Percentiles rank a stretch among this genome's conserved stretches.
Conservation (phyloP, 176 grass and related monocot genomes). For the Carex pumila region DNA sequence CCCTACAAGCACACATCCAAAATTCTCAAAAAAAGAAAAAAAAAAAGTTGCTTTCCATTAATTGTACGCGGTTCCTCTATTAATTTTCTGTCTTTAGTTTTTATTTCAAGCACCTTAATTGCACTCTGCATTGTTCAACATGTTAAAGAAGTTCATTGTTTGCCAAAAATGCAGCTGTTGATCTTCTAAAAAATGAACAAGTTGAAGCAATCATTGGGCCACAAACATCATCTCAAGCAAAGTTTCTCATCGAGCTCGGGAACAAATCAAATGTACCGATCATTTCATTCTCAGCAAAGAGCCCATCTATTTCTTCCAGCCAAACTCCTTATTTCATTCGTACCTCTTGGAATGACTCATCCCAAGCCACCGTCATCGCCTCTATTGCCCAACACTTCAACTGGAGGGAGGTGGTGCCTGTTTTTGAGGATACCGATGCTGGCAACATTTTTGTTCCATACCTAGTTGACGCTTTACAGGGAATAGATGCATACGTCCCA, state of each 20-base stretch:
- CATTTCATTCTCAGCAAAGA: constrained; percentile 56
- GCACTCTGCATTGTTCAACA: background rate
- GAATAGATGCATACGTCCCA: constrained; percentile 24
- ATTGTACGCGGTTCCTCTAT: background rate
- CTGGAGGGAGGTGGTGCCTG: constrained; percentile 57
- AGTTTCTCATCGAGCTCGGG: constrained; percentile 58
- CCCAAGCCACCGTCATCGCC: constrained; percentile 51
- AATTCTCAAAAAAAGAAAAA: too few relatives aligned
- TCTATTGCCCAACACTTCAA: constrained; percentile 38
- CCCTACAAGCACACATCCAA: too few relatives aligned
- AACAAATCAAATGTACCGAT: constrained; percentile 52
- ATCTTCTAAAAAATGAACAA: constrained; percentile 63
- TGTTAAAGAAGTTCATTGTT: background rate
- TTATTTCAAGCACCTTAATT: background rate
- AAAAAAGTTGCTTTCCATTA: background rate
- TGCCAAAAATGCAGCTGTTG: constrained; percentile 33
- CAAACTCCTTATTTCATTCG: constrained; percentile 64
- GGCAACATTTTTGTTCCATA: constrained; percentile 38
- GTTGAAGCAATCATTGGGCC: constrained; percentile 72
- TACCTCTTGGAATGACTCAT: constrained; percentile 56
- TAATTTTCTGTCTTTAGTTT: background rate
- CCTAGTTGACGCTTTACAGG: constrained; percentile 53
- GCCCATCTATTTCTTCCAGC: constrained; percentile 8
- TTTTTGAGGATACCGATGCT: constrained; percentile 41
- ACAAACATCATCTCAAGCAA: constrained; percentile 52